Percentiles rank a stretch among this genome's conserved stretches.
These are phyloP conservation scores for Coniferiporia weirii DNA, from an alignment of 1,284 basidiomycete genomes.

Conservation along the genomic window DNA sequence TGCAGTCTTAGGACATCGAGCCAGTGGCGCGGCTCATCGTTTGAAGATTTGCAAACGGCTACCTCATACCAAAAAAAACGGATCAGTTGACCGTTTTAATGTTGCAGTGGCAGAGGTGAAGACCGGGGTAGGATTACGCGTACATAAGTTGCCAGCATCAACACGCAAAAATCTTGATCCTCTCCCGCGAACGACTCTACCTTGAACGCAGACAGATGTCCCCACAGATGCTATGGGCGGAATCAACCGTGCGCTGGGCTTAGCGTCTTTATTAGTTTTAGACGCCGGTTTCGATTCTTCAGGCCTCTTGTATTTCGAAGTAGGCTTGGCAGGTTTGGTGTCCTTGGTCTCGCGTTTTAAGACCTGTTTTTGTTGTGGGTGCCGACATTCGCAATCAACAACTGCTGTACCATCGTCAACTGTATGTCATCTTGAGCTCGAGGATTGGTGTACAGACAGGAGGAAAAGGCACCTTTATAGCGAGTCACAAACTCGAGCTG, in stretches of 20 bases:
- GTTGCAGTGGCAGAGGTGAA: too few relatives aligned
- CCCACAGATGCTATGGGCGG: conserved; percentile 45
- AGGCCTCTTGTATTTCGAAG: conserved; percentile 16
- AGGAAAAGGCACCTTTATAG: conserved; percentile 31
- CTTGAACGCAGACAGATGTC: conserved; percentile 41
- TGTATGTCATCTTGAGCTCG: conserved; percentile 24
- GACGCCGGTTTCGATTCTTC: conserved; percentile 11
- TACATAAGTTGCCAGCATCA: conserved; percentile 38
- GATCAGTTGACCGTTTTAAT: background rate
- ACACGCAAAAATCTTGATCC: conserved; percentile 45
- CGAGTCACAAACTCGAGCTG: conserved; percentile 52
- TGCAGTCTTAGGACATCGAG: conserved; percentile 49
- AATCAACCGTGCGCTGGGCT: conserved; percentile 25
- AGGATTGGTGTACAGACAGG: background rate
- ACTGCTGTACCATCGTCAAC: conserved; percentile 72
- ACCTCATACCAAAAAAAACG: conserved; percentile 3
- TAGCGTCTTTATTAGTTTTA: conserved; percentile 11
- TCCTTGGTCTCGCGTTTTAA: background rate
- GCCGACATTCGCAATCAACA: conserved; percentile 54
- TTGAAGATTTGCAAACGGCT: conserved; percentile 45
- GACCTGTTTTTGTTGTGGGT: conserved; percentile 21
- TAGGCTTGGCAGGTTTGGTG: background rate
- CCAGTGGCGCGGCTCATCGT: conserved; percentile 61
- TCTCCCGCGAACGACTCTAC: conserved; percentile 39
- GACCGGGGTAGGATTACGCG: conserved; percentile 2